These are phyloP conservation scores for Aspergillus sp. DNA, from an alignment of 2,329 filamentous ascomycete species.

Conservation along the genomic window DNA sequence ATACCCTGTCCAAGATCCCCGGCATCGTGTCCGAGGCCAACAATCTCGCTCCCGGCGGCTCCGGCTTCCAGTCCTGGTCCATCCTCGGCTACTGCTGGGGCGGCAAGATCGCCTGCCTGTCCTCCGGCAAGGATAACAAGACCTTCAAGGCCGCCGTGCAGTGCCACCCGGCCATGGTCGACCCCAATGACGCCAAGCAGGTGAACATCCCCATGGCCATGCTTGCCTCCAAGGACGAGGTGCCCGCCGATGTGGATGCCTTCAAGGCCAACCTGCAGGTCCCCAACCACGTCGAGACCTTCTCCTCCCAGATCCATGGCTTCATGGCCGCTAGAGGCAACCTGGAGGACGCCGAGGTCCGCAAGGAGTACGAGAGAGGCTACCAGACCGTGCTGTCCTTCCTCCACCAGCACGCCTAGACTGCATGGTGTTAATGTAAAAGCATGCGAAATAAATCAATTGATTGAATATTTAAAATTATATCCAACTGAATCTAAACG, in stretches of 20 bases:
- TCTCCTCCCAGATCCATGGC: slow-evolving; percentile 35
- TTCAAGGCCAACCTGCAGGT: slow-evolving; percentile 32
- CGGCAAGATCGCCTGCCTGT: slow-evolving; percentile 48
- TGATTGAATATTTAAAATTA: no score
- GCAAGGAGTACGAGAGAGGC: slow-evolving; percentile 36
- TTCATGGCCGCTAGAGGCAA: slow-evolving; percentile 39
- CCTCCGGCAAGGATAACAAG: slow-evolving; percentile 40
- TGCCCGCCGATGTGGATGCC: slow-evolving; percentile 37
- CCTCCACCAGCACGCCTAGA: slow-evolving; percentile 31
- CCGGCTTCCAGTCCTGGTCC: slow-evolving; percentile 47
- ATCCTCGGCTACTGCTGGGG: slow-evolving; percentile 55
- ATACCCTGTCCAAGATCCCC: slow-evolving; percentile 47
- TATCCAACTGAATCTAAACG: no score
- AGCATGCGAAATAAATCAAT: no score
- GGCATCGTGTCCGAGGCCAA: slow-evolving; percentile 47
- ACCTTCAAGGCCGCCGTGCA: slow-evolving; percentile 49
- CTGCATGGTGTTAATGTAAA: not conserved
- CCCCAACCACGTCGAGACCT: slow-evolving; percentile 36
- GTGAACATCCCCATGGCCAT: slow-evolving; percentile 49
- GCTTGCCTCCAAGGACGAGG: slow-evolving; percentile 50
- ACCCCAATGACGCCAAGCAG: slow-evolving; percentile 46
- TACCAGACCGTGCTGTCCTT: slow-evolving; percentile 34
- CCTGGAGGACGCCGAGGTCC: slow-evolving; percentile 30
- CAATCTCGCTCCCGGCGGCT: slow-evolving; percentile 30
- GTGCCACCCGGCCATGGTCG: slow-evolving; percentile 53